Evolutionary conservation across 1,284 basidiomycete species (phyloP).

Genomic region (Trametes polyzona): DNA sequence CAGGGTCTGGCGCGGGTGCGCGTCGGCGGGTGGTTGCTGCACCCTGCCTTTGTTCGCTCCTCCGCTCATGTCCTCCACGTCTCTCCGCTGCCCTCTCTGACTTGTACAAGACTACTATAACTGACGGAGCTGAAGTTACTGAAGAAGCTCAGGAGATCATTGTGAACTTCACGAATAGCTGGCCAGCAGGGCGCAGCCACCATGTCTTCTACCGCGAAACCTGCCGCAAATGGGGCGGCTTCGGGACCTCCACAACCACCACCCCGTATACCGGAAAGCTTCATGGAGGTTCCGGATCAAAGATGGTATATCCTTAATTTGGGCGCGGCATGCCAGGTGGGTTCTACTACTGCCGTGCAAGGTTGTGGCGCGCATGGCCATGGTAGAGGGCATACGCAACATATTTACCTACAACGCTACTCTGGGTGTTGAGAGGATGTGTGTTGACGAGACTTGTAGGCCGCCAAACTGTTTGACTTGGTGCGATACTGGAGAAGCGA

Average conservation of each 20-base stretch:
- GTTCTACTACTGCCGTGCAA: conserved; percentile 18
- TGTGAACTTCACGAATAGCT: too few species aligned
- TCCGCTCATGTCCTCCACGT: conserved; percentile 6
- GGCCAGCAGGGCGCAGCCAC: conserved; percentile 3
- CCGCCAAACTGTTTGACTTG: conserved; percentile 70
- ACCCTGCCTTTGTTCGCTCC: conserved; percentile 11
- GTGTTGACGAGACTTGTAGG: conserved; percentile 42
- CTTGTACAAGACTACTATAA: not conserved
- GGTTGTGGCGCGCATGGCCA: not conserved
- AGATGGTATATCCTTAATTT: conserved; percentile 51
- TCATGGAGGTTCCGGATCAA: conserved; percentile 48
- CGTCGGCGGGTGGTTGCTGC: conserved; percentile 13
- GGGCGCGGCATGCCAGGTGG: conserved; percentile 49
- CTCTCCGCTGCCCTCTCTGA: not conserved
- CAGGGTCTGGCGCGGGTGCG: conserved; percentile 1
- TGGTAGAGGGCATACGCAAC: too few species aligned
- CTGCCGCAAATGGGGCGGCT: conserved; percentile 10
- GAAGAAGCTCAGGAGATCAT: too few species aligned
- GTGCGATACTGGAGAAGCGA: conserved; percentile 51
- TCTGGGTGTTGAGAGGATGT: too few species aligned
- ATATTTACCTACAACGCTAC: not conserved
- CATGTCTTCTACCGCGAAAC: conserved; percentile 24
- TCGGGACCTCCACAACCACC: conserved; percentile 16
- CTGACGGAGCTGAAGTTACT: too few species aligned
- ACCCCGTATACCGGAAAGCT: conserved; percentile 39